Evolutionary conservation across 257 asterid genomes (phyloP), one percentile per base, ranked within the genome.

Genomic region (Penstemon barbatus): DNA sequence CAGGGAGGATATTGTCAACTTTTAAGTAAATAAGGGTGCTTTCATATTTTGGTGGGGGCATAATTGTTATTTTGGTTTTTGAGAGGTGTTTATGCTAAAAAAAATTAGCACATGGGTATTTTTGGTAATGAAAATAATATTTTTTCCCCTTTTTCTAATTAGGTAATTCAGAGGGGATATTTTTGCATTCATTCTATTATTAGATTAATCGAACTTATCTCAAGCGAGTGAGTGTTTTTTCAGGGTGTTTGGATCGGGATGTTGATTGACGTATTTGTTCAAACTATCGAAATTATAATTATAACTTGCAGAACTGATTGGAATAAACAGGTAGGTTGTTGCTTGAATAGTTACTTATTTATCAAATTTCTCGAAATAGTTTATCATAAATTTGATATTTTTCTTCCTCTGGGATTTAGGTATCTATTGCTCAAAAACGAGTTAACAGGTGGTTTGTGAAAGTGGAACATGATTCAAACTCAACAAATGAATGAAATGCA

Each of bases 231-330:
- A 42, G 10, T 4, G 46, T n/a, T 63, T 6, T 10, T 60, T 61
- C 42, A 83, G 87, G 85, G 88, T 52, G 82, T 80, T 36, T 83
- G 88, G 88, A 72, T 78, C 39, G 83, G 88, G 25, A 83, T 80
- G 82, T 10, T 80, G n/a, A 42, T 78, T 7, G 88, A 83, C 5
- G 71, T 79, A 0, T 64, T 83, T 11, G 70, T 80, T 2, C 87
- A 82, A 53, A 77, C 87, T 5, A 72, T 66, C 36, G 73, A 70
- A 44, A 78, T 80, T 4, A 65, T 76, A 8, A 52, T 67, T 39
- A 70, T 79, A 15, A 82, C 87, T 19, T 79, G 51, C 63, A 69
- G 65, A 78, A 83, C 80, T 0, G 83, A 83, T 33, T 83, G 85
- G 88, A 76, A 80, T 15, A 69, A 70, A 51, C 88, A 83, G 71